These are phyloP conservation scores for Rhizopogon vulgaris DNA, from an alignment of 768 basidiomycete genomes.

Conservation along the genomic window DNA sequence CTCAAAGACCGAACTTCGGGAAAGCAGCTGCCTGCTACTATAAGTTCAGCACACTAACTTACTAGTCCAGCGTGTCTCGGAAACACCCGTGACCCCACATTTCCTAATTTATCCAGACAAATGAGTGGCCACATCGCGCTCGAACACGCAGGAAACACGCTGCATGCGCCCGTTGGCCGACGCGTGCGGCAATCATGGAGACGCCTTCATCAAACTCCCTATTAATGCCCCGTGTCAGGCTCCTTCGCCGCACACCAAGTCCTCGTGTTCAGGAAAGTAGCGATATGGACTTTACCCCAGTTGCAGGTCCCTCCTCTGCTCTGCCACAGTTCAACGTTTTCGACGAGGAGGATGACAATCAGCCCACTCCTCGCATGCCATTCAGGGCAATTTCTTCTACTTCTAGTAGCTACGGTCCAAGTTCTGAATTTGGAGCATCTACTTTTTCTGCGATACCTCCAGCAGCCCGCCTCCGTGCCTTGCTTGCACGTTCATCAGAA, in stretches of 20 bases:
- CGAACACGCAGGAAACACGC: constrained; percentile 15
- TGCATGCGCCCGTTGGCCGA: constrained; percentile 8
- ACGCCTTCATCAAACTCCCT: constrained; percentile 8
- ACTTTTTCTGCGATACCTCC: constrained; percentile 25
- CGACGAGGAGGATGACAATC: constrained; percentile 24
- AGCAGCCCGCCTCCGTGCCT: constrained; percentile 57
- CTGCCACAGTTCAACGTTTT: constrained; percentile 7
- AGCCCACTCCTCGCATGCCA: constrained; percentile 24
- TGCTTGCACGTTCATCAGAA: constrained; percentile 47
- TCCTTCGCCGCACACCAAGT: constrained; percentile 15
- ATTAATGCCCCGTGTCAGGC: constrained; percentile 16
- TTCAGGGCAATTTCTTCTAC: constrained; percentile 13
- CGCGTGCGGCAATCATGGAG: constrained; percentile 12
- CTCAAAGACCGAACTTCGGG: neutral
- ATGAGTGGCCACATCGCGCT: neutral
- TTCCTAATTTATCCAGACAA: constrained; percentile 12
- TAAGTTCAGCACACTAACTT: too few species aligned
- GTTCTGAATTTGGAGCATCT: constrained; percentile 3
- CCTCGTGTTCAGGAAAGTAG: constrained; percentile 7
- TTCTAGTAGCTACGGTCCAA: constrained; percentile 4
- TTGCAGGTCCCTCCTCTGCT: constrained; percentile 13
- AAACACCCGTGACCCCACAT: neutral
- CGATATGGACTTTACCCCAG: constrained; percentile 15
- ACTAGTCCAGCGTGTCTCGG: too few species aligned
- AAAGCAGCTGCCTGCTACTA: neutral